These are phyloP conservation scores for Stachybotrys elegans DNA, from an alignment of 2,329 filamentous ascomycete species.

Conservation along the genomic window DNA sequence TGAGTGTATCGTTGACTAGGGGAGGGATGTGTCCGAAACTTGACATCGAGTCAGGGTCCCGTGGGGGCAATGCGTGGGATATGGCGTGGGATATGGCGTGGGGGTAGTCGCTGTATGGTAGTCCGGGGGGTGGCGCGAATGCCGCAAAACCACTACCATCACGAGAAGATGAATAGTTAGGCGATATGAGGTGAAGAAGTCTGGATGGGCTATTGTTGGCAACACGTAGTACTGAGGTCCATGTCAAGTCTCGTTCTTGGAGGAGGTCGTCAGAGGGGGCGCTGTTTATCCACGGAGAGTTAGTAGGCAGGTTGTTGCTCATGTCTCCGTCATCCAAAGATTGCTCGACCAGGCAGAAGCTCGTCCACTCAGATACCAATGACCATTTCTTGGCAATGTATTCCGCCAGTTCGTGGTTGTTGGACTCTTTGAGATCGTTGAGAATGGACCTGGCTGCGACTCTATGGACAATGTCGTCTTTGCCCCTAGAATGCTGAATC, in stretches of 20 bases:
- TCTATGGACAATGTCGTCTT: constrained; percentile 4
- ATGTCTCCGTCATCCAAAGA: neutral
- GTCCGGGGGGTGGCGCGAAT: neutral
- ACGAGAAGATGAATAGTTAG: neutral
- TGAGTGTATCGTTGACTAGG: neutral
- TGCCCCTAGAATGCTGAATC: neutral
- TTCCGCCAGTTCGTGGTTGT: constrained; percentile 1
- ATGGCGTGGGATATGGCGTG: neutral
- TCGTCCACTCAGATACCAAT: constrained; percentile 7
- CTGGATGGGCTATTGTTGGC: neutral
- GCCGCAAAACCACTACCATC: neutral
- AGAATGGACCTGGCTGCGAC: constrained; percentile 4
- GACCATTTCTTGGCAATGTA: constrained; percentile 4
- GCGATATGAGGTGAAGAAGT: neutral
- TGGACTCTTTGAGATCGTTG: neutral
- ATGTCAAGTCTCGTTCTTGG: neutral
- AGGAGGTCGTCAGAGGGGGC: neutral
- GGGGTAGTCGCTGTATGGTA: neutral
- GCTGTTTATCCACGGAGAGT: neutral
- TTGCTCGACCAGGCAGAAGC: constrained; percentile 5
- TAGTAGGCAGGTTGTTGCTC: neutral
- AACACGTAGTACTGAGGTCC: neutral
- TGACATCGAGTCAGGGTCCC: neutral
- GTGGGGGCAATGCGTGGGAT: neutral
- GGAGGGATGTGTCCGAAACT: neutral